Evolutionary conservation across 768 basidiomycete genomes (phyloP).

Genomic region (Psilocybe cubensis): DNA sequence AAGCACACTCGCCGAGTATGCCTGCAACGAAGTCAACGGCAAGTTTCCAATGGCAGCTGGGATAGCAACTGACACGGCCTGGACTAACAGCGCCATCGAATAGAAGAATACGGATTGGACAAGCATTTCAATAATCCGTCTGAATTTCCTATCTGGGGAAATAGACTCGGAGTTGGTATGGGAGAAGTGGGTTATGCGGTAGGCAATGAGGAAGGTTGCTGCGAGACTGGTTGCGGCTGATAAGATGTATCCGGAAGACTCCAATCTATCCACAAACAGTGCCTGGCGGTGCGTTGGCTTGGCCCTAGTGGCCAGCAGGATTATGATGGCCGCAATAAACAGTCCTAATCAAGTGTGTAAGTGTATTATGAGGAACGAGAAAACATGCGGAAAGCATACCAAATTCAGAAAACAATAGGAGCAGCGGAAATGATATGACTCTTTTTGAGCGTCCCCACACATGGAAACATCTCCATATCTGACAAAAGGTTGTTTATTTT

Average conservation of each 20-base stretch:
- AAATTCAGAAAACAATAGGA: neutral
- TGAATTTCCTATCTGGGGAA: neutral
- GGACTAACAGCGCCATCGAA: neutral
- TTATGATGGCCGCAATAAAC: neutral
- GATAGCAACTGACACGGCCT: neutral
- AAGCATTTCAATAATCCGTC: neutral
- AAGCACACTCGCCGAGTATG: neutral
- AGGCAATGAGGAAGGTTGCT: neutral
- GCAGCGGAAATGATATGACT: neutral
- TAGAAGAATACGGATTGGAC: neutral
- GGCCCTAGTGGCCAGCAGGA: neutral
- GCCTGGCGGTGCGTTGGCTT: neutral
- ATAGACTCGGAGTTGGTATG: neutral
- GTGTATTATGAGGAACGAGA: neutral
- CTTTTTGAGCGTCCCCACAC: neutral
- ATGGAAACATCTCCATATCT: too few species aligned
- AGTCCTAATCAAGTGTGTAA: neutral
- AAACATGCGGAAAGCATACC: too few species aligned
- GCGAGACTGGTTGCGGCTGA: neutral
- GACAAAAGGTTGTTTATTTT: neutral
- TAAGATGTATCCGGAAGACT: neutral
- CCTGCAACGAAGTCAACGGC: neutral
- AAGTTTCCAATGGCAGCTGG: neutral
- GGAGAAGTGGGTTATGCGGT: neutral
- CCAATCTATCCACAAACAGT: neutral